Evolutionary conservation across 2,329 filamentous ascomycete genomes (phyloP), one percentile per base, ranked within the genome.

Genomic region (Sporothrix globosa): DNA sequence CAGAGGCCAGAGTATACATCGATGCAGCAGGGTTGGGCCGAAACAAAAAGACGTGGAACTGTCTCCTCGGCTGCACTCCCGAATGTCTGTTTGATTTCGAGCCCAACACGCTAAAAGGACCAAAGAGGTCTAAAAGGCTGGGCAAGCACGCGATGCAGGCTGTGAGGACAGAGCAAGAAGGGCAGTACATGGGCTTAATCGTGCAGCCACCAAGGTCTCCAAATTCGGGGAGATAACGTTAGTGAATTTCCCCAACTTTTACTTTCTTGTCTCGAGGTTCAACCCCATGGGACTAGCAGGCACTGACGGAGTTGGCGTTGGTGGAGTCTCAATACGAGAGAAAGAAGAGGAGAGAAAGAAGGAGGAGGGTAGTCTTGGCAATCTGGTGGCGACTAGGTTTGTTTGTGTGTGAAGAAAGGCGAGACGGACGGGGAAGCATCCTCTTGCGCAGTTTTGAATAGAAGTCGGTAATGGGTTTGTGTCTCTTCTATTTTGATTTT

Each of bases 151-250:
- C 27, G 53, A 56, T 56, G 54, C 9, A 60, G 27, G 14, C 10
- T 11, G 44, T 21, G 39, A 58, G 30, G 63, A 52, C 52, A 41
- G 50, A 24, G 24, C 46, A 39, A 3, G 39, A 24, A 17, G 14
- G 5, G 19, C 24, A 11, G 24, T 27, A 34, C 53, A 19, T 13
- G 53, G 53, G 27, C 24, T 19, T 7, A 9, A 24, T 27, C 27
- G 27, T 27, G 27, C 27, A 27, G 27, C 27, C 27, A 19, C 7
- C 4, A 17, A 14, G 27, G 17, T 34, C 53, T 19, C 24, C 27
- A 56, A 56, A 58, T 39, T 17, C 53, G 53, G 53, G 27, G 53
- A 39, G 27, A 58, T 58, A 39, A 34, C 34, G 27, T 58, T 41
- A 19, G 39, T 30, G 54, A 39, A 24, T 19, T 41, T 21, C 27